phyloP scores from a whole-genome alignment of 305 asterid genomes.

The Fraxinus velutina region DNA sequence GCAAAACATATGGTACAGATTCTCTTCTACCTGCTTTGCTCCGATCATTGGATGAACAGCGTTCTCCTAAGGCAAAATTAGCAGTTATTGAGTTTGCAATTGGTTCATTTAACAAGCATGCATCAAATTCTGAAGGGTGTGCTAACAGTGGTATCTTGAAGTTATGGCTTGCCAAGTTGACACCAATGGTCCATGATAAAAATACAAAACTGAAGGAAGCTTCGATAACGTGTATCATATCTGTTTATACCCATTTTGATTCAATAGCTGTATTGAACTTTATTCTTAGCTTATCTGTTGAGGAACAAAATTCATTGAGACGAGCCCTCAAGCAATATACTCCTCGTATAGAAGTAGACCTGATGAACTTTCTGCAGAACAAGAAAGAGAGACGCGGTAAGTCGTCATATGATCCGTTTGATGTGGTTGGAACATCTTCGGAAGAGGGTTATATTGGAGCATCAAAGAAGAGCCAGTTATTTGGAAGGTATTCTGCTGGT shows the following conservation, averaged over 20 bases:
- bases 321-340: constrained; percentile 94
- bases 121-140: constrained; percentile 76
- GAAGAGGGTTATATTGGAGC: constrained; percentile 80
- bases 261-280: constrained; percentile 71
- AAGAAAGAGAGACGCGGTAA: constrained; percentile 96
- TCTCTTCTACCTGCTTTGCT: constrained; percentile 92
- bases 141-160: constrained; percentile 84
- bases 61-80: constrained; percentile 97
- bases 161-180: constrained; percentile 91
- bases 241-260: constrained; percentile 85
- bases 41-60: constrained; percentile 95
- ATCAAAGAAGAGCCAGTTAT: constrained; percentile 60
- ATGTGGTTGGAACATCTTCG: constrained; percentile 78
- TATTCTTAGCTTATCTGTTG: constrained; percentile 88
- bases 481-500: constrained; percentile 89
- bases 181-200: constrained; percentile 84
- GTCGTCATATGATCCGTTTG: constrained; percentile 81
- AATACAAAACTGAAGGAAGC: constrained; percentile 91
- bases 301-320: constrained; percentile 90
- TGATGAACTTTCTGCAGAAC: constrained; percentile 88
- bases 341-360: constrained; percentile 97
- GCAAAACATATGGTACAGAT: constrained; percentile 87
- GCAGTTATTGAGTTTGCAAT: constrained; percentile 95
- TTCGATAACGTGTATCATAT: constrained; percentile 81
- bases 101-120: constrained; percentile 85